Base-by-base conservation (phyloP, 176 grass and related monocot genomes). In the Oryza punctata region DNA sequence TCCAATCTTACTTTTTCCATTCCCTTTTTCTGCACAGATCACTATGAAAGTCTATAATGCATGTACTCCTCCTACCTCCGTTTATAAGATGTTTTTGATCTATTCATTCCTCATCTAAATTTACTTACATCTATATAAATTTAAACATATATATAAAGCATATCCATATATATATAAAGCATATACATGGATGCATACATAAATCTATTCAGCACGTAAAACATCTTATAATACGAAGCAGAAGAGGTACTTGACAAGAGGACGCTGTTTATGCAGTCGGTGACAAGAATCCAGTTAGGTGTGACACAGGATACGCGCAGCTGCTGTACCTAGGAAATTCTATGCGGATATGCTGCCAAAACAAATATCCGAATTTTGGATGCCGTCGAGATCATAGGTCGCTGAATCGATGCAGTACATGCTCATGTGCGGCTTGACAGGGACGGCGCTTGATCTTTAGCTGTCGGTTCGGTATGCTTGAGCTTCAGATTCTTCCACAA, bases 361-460 rank as follows among this genome's bases (percentile, higher is more conserved):
- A 61, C 0, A 61, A 61, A 49, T 26, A 41, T 28, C 43, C 43
- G 43, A 29, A 75, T 30, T 24, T 61, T 21, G 67, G 43, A 45
- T 21, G 46, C 44, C n/a, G 9, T 73, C 69, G 3, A 44, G 60
- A 84, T 44, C 86, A 33, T 33, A 16, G 35, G 44, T 69, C 44
- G 35, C 54, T 69, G 47, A 50, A 65, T 12, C 0, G 63, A 63
- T 54, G 29, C 72, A 81, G 83, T 16, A 3, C 57, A 24, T 29
- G 83, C 38, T 77, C 66, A 27, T 29, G 65, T 32, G 66, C 66
- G 2, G 27, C 16, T 19, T 85, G 88, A 82, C 78, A 78, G 13
- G 13, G 72, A 77, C 44, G 2, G 65, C 18, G 65, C 77, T 44
- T 73, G 75, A 84, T 68, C 70, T 45, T 70, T 30, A 45, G 57